Conservation (phyloP, 441 rosid genomes). For the Bocquillonia castaneifolia region DNA sequence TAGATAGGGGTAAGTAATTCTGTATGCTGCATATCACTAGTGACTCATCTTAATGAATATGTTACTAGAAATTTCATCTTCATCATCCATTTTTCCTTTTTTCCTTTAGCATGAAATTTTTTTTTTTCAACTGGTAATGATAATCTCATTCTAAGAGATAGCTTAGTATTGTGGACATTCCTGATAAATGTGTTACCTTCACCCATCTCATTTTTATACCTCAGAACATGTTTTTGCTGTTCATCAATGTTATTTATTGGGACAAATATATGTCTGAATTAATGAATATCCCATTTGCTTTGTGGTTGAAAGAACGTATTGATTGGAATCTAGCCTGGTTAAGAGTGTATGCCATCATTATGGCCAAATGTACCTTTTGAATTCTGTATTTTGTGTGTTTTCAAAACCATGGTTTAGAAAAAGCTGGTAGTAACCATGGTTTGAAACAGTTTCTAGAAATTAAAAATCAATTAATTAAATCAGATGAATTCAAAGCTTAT, state of each 20-base stretch:
- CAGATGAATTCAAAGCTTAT: too few relatives aligned
- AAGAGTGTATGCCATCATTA: too few relatives aligned
- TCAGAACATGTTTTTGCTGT: not conserved
- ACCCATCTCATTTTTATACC: too few relatives aligned
- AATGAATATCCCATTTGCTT: not conserved
- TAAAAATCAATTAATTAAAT: too few relatives aligned
- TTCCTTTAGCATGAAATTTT: not conserved
- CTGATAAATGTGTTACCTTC: not conserved
- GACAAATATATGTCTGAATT: not conserved
- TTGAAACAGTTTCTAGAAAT: too few relatives aligned
- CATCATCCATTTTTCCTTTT: not conserved
- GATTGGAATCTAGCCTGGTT: not conserved
- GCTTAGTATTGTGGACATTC: not conserved
- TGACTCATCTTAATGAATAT: not conserved
- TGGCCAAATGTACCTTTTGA: too few relatives aligned
- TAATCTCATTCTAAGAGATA: not conserved
- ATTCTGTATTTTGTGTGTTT: too few relatives aligned
- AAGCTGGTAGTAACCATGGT: too few relatives aligned
- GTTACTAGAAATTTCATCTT: not conserved
- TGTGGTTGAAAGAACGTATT: not conserved
- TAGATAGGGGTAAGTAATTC: slow-evolving; percentile 69
- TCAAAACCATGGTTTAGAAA: too few relatives aligned
- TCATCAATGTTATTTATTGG: not conserved
- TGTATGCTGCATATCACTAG: slow-evolving; percentile 6
- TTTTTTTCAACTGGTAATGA: not conserved